These are phyloP conservation scores for Verticillium albo-atrum DNA, from an alignment of 2,329 filamentous ascomycete species.

Conservation along the genomic window DNA sequence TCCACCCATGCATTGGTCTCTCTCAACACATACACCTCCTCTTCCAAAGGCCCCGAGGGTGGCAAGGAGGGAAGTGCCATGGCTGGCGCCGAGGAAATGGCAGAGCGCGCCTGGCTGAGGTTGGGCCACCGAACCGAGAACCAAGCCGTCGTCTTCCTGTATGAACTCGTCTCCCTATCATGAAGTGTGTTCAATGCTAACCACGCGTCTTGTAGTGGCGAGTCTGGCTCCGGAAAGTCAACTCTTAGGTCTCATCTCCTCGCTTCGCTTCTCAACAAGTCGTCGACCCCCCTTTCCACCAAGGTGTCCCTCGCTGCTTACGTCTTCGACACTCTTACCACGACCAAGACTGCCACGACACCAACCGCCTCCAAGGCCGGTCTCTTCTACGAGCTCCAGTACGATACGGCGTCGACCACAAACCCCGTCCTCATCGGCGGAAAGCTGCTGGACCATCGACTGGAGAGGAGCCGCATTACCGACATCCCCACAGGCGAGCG, in stretches of 20 bases:
- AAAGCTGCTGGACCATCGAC: slow-evolving; percentile 87
- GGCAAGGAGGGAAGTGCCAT: slow-evolving; percentile 87
- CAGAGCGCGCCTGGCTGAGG: slow-evolving; percentile 77
- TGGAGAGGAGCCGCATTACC: slow-evolving; percentile 88
- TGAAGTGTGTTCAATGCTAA: neutral
- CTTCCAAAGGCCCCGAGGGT: slow-evolving; percentile 83
- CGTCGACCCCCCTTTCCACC: slow-evolving; percentile 85
- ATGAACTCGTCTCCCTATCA: slow-evolving; percentile 34
- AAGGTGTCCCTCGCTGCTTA: slow-evolving; percentile 93
- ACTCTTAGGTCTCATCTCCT: slow-evolving; percentile 88
- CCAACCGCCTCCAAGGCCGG: slow-evolving; percentile 94
- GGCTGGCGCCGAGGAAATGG: slow-evolving; percentile 88
- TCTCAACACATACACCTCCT: slow-evolving; percentile 91
- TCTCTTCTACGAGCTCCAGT: slow-evolving; percentile 93
- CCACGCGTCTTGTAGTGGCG: slow-evolving; percentile 59
- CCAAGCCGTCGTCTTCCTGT: slow-evolving; percentile 91
- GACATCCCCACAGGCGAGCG: slow-evolving; percentile 92
- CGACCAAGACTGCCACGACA: slow-evolving; percentile 93
- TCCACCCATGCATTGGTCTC: slow-evolving; percentile 90
- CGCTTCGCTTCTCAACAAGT: slow-evolving; percentile 80
- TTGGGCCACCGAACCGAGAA: slow-evolving; percentile 88
- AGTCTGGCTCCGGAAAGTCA: slow-evolving; percentile 94
- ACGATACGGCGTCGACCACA: slow-evolving; percentile 81
- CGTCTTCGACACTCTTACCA: slow-evolving; percentile 92
- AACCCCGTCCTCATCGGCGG: slow-evolving; percentile 88